These are phyloP conservation scores for Echium plantagineum DNA, from an alignment of 257 asterid genomes.

Conservation along the genomic window DNA sequence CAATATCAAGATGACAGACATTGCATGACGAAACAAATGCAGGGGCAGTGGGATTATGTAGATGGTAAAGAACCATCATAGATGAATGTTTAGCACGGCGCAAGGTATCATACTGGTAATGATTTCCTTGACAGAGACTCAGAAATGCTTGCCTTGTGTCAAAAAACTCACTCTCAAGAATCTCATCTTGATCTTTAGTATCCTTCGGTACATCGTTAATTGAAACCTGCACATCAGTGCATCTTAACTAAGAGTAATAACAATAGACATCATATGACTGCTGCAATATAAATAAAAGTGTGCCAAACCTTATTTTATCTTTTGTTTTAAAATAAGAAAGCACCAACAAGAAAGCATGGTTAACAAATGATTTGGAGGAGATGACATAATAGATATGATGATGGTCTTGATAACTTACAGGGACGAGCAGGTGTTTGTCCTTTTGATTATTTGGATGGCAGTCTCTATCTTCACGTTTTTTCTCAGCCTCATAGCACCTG, in stretches of 20 bases:
- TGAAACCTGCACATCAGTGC: slow-evolving; percentile 44
- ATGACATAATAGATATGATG: not conserved
- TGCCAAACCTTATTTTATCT: not conserved
- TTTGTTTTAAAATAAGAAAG: no score
- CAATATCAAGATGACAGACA: slow-evolving; percentile 69
- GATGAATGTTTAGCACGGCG: slow-evolving; percentile 98
- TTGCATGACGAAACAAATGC: slow-evolving; percentile 69
- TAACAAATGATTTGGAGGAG: not conserved
- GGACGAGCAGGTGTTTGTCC: slow-evolving; percentile 66
- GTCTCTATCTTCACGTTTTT: slow-evolving; percentile 73
- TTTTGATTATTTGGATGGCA: slow-evolving; percentile 77
- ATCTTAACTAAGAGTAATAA: not conserved
- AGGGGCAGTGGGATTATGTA: slow-evolving; percentile 98
- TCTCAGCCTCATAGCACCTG: slow-evolving; percentile 88
- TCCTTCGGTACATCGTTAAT: slow-evolving; percentile 59
- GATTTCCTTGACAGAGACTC: slow-evolving; percentile 97
- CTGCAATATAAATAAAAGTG: not conserved
- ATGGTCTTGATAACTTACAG: slow-evolving; percentile 33
- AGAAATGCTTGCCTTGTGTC: slow-evolving; percentile 98
- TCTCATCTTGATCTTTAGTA: slow-evolving; percentile 81
- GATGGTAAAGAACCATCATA: slow-evolving; percentile 98
- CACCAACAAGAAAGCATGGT: not conserved
- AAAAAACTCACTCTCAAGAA: slow-evolving; percentile 92
- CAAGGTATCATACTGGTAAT: slow-evolving; percentile 95
- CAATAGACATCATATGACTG: not conserved